Conservation (phyloP, 352 stramenopile genomes). For the Peronospora tabacina region DNA sequence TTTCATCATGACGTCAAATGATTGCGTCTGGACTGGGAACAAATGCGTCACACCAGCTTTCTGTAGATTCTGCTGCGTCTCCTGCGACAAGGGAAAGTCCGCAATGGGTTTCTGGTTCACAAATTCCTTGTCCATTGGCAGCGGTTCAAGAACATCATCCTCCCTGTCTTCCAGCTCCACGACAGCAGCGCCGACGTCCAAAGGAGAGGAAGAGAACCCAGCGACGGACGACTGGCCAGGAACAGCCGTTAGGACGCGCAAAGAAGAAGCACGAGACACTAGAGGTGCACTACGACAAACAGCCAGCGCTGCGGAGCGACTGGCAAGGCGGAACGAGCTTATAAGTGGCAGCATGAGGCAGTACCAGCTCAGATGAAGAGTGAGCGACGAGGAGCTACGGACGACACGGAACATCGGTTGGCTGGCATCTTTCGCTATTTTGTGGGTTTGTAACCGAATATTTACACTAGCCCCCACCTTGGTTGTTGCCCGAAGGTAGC, state of each 20-base stretch:
- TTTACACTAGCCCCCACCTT: not conserved
- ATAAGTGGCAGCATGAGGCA: slow-evolving; percentile 33
- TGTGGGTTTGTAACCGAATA: not conserved
- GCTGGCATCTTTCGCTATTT: slow-evolving; percentile 1
- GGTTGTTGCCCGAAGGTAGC: not conserved
- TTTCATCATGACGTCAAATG: slow-evolving; percentile 75
- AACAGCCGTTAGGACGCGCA: slow-evolving; percentile 14
- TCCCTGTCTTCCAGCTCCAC: slow-evolving; percentile 29
- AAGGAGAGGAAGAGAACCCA: slow-evolving; percentile 21
- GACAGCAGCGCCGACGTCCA: slow-evolving; percentile 12
- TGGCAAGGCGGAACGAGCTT: slow-evolving; percentile 26
- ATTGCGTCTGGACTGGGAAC: slow-evolving; percentile 79
- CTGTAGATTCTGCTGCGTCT: slow-evolving; percentile 52
- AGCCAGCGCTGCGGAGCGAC: slow-evolving; percentile 20
- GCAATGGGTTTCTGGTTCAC: slow-evolving; percentile 61
- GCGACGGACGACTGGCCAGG: slow-evolving; percentile 9
- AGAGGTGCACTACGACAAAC: slow-evolving; percentile 7
- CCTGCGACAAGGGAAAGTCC: slow-evolving; percentile 56
- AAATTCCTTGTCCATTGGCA: slow-evolving; percentile 40
- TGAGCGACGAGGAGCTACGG: slow-evolving; percentile 3
- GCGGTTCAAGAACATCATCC: slow-evolving; percentile 43
- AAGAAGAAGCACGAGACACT: slow-evolving; percentile 7
- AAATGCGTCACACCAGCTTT: slow-evolving; percentile 67
- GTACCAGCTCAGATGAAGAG: slow-evolving; percentile 6
- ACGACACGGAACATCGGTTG: slow-evolving; percentile 1